Percentiles rank a stretch among this genome's conserved stretches.
phyloP scores from a whole-genome alignment of 2,329 filamentous ascomycete species.

The Xylariales sp. region DNA sequence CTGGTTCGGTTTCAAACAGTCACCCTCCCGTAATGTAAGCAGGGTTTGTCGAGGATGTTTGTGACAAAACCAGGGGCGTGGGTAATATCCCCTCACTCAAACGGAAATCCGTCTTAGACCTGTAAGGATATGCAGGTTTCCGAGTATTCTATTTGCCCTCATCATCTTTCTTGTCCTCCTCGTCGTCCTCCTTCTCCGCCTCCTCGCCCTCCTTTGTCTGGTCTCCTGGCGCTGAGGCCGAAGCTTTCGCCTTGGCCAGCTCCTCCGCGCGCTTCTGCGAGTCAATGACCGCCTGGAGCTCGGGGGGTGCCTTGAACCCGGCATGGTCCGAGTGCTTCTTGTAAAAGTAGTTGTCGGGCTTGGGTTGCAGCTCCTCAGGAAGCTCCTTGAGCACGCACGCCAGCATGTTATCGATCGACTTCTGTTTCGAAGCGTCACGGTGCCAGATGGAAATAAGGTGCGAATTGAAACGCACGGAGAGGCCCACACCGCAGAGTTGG shows the following conservation, averaged over 20 bases:
- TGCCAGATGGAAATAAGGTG: constrained; percentile 92
- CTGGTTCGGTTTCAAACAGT: too few relatives aligned
- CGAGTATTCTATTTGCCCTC: too few relatives aligned
- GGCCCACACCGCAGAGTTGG: constrained; percentile 84
- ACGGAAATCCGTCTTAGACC: too few relatives aligned
- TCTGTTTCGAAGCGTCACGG: constrained; percentile 75
- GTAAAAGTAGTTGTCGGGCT: constrained; percentile 72
- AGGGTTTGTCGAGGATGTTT: too few relatives aligned
- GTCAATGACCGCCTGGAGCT: constrained; percentile 53
- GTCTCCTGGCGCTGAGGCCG: constrained; percentile 16
- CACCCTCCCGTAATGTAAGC: too few relatives aligned
- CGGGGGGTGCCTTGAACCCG: constrained; percentile 66
- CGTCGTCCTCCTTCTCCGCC: too few relatives aligned
- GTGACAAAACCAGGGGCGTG: too few relatives aligned
- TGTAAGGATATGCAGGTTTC: too few relatives aligned
- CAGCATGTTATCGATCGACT: constrained; percentile 71
- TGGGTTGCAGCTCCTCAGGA: constrained; percentile 67
- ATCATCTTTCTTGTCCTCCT: too few relatives aligned
- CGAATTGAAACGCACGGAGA: constrained; percentile 84
- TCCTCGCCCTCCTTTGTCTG: too few relatives aligned
- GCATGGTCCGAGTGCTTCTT: constrained; percentile 87
- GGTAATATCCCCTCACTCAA: too few relatives aligned
- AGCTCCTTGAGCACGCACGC: constrained; percentile 70
- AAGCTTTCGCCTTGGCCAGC: constrained; percentile 23
- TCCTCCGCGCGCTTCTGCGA: constrained; percentile 48